A percentile compares a stretch with the other conserved stretches of the same genome.
Evolutionary conservation across 148 eudicot genomes (phyloP).

Genomic region (Camellia granthamiana): DNA sequence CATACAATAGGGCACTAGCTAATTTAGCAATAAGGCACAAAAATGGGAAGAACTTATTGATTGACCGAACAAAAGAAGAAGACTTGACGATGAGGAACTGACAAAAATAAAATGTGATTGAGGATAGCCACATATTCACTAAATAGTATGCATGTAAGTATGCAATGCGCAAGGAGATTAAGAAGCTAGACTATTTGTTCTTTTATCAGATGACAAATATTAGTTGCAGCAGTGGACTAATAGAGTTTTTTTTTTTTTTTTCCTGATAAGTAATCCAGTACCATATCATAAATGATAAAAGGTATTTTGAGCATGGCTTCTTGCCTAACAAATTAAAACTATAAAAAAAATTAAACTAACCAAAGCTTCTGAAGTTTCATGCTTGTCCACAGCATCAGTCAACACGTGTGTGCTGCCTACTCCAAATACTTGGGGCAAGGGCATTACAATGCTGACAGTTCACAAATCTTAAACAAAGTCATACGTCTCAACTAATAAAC

Average conservation of each 20-base stretch:
- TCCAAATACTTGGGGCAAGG: conserved; percentile 8
- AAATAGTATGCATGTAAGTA: background rate
- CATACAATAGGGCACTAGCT: background rate
- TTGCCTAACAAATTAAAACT: background rate
- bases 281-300: background rate
- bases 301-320: background rate
- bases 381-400: background rate
- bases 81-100: background rate
- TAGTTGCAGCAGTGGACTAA: background rate
- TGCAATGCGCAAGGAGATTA: background rate
- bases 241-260: no score
- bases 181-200: background rate
- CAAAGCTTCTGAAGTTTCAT: background rate
- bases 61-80: background rate
- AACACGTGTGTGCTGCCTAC: background rate
- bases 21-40: background rate
- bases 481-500: background rate
- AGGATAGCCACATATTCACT: background rate
- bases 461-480: background rate
- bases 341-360: background rate
- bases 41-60: background rate
- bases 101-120: background rate
- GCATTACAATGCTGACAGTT: background rate
- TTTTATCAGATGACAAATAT: background rate
- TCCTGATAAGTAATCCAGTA: background rate